These are phyloP conservation scores for Atkinsonella hypoxylon DNA, from an alignment of 2,329 filamentous ascomycete species.

Conservation along the genomic window DNA sequence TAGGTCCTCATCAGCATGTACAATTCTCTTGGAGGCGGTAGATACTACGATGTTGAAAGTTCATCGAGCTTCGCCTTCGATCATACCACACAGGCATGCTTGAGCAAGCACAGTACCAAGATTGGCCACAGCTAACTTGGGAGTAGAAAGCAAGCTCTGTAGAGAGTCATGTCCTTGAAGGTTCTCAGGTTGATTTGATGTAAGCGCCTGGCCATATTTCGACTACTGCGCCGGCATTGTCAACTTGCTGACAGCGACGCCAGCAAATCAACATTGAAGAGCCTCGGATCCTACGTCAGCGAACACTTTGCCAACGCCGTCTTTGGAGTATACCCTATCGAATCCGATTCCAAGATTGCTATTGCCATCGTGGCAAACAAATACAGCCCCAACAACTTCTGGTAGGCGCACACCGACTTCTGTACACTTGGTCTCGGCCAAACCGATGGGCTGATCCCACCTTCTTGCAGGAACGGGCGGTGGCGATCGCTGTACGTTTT, in stretches of 20 bases:
- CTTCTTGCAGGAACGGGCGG: slow-evolving; percentile 65
- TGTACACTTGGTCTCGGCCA: too few relatives aligned
- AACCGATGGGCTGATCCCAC: not conserved
- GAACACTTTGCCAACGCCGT: slow-evolving; percentile 83
- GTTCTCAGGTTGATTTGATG: slow-evolving; percentile 67
- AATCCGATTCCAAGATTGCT: slow-evolving; percentile 64
- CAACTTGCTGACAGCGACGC: slow-evolving; percentile 1
- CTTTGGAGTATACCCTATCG: slow-evolving; percentile 71
- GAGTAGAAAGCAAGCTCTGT: slow-evolving; percentile 66
- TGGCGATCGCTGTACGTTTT: slow-evolving; percentile 86
- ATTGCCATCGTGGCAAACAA: slow-evolving; percentile 87
- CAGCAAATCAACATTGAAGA: slow-evolving; percentile 76
- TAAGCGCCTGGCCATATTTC: slow-evolving; percentile 33
- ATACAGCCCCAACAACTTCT: slow-evolving; percentile 97
- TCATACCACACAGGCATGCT: slow-evolving; percentile 59
- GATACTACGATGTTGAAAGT: slow-evolving; percentile 85
- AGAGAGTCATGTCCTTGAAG: slow-evolving; percentile 70
- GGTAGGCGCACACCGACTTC: slow-evolving; percentile 39
- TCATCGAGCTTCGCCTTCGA: slow-evolving; percentile 83
- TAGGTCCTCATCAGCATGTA: slow-evolving; percentile 77
- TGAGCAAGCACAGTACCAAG: not conserved
- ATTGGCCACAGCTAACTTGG: slow-evolving; percentile 1
- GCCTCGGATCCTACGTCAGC: slow-evolving; percentile 59
- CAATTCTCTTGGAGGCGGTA: slow-evolving; percentile 66
- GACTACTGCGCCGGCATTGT: not conserved